Percentiles rank a stretch among this genome's conserved stretches.
These are phyloP conservation scores for Mycena indigotica DNA, from an alignment of 768 basidiomycete genomes.

Conservation along the genomic window DNA sequence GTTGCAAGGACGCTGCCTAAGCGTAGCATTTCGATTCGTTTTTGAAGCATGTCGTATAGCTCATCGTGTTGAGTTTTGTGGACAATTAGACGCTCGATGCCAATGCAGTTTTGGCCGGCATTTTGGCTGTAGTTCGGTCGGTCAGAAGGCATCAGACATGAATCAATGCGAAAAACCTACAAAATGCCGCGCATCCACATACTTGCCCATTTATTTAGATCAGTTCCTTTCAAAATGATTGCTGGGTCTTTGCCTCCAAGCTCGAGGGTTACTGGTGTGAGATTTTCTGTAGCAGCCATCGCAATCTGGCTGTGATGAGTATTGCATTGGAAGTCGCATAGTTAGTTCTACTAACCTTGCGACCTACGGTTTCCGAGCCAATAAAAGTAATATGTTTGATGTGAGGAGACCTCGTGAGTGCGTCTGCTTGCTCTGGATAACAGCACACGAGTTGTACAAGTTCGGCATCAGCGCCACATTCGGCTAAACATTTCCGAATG, in stretches of 20 bases:
- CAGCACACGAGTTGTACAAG: slow-evolving; percentile 93
- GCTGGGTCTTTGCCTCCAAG: slow-evolving; percentile 95
- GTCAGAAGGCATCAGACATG: neutral
- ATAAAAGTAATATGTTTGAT: slow-evolving; percentile 97
- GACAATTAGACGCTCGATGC: slow-evolving; percentile 91
- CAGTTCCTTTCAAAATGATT: slow-evolving; percentile 83
- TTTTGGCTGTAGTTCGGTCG: slow-evolving; percentile 64
- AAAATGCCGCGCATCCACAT: slow-evolving; percentile 90
- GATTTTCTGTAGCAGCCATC: slow-evolving; percentile 76
- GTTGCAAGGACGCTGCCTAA: slow-evolving; percentile 73
- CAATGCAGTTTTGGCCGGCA: slow-evolving; percentile 95
- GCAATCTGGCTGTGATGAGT: slow-evolving; percentile 58
- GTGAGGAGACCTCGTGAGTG: slow-evolving; percentile 72
- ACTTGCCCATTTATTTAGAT: slow-evolving; percentile 77
- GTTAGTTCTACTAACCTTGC: slow-evolving; percentile 51
- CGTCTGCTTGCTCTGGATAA: slow-evolving; percentile 83
- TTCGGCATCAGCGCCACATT: slow-evolving; percentile 81
- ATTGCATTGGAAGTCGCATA: neutral
- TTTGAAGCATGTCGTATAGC: slow-evolving; percentile 63
- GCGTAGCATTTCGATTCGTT: slow-evolving; percentile 71
- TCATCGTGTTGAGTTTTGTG: slow-evolving; percentile 77
- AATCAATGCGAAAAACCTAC: slow-evolving; percentile 49
- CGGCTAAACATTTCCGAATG: slow-evolving; percentile 73
- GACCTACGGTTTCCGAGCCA: slow-evolving; percentile 77
- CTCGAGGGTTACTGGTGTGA: slow-evolving; percentile 92